phyloP scores from a whole-genome alignment of 495 filamentous ascomycete species.

The Lichina pygmaea region DNA sequence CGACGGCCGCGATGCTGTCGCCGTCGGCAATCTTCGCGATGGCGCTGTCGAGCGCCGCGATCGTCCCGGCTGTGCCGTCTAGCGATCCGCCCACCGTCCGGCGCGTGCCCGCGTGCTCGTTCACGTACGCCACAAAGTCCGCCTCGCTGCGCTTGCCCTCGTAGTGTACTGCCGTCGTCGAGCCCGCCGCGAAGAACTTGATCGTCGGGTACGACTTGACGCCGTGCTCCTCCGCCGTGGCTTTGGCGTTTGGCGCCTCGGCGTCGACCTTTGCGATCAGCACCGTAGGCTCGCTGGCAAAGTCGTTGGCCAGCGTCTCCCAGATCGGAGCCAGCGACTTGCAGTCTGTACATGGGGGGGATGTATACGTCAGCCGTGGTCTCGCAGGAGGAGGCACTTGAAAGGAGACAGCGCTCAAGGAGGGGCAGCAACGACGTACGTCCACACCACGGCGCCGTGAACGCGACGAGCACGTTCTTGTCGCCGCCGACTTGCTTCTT shows the following conservation, averaged over 20 bases:
- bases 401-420: neutral
- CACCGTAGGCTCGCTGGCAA: constrained; percentile 45
- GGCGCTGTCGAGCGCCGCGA: constrained; percentile 47
- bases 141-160: constrained; percentile 50
- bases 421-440: constrained; percentile 29
- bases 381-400: neutral
- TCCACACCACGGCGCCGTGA: constrained; percentile 92
- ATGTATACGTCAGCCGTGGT: neutral
- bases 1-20: constrained; percentile 26
- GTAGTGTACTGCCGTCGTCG: constrained; percentile 45
- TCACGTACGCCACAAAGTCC: constrained; percentile 58
- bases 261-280: constrained; percentile 87
- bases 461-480: constrained; percentile 82
- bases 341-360: constrained; percentile 39
- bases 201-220: constrained; percentile 82
- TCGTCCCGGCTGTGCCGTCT: constrained; percentile 53
- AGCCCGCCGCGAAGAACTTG: constrained; percentile 89
- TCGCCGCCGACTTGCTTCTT: constrained; percentile 51
- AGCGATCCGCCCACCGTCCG: constrained; percentile 61
- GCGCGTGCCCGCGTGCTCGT: constrained; percentile 72
- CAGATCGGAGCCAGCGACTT: constrained; percentile 77
- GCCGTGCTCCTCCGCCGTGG: constrained; percentile 46
- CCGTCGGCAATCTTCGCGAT: constrained; percentile 38
- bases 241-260: constrained; percentile 61
- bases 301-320: constrained; percentile 70